phyloP scores from a whole-genome alignment of 2,329 filamentous ascomycete species.

The Fusarium vanettenii region DNA sequence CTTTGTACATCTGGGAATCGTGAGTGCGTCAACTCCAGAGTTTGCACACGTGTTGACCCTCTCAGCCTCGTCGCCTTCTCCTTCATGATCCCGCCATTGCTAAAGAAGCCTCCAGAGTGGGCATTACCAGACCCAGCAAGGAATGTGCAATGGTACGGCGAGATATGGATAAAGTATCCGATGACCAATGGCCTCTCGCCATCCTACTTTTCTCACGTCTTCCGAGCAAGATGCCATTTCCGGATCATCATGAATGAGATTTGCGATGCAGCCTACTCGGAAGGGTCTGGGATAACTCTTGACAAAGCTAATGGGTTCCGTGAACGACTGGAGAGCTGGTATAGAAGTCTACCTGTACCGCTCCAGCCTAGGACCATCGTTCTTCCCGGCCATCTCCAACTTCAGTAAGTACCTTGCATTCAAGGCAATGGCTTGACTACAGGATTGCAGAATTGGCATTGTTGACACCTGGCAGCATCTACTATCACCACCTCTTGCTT shows the following conservation, averaged over 20 bases:
- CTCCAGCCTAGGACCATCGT: constrained; percentile 46
- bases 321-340: constrained; percentile 44
- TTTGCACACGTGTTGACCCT: not conserved
- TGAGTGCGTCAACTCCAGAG: constrained; percentile 9
- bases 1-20: constrained; percentile 50
- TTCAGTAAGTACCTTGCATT: constrained; percentile 47
- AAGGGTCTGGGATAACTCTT: constrained; percentile 22
- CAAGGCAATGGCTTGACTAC: not conserved
- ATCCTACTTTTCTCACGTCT: constrained; percentile 41
- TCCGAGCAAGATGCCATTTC: not conserved
- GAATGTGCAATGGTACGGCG: constrained; percentile 47
- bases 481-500: constrained; percentile 41
- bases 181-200: constrained; percentile 32
- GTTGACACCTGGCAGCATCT: constrained; percentile 30
- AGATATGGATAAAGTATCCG: constrained; percentile 53
- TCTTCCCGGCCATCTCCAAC: constrained; percentile 49
- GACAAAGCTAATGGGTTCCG: constrained; percentile 35
- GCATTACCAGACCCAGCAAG: constrained; percentile 44
- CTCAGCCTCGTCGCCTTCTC: constrained; percentile 40
- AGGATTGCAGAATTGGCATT: too few relatives aligned
- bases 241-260: constrained; percentile 18
- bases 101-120: constrained; percentile 46
- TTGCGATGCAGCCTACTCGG: constrained; percentile 28
- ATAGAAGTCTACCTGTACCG: constrained; percentile 36
- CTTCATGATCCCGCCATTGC: constrained; percentile 42